Percentiles rank a stretch among this genome's conserved stretches.
Evolutionary conservation across 495 filamentous ascomycete species (phyloP).

Genomic region (Gamarada debralockiae): DNA sequence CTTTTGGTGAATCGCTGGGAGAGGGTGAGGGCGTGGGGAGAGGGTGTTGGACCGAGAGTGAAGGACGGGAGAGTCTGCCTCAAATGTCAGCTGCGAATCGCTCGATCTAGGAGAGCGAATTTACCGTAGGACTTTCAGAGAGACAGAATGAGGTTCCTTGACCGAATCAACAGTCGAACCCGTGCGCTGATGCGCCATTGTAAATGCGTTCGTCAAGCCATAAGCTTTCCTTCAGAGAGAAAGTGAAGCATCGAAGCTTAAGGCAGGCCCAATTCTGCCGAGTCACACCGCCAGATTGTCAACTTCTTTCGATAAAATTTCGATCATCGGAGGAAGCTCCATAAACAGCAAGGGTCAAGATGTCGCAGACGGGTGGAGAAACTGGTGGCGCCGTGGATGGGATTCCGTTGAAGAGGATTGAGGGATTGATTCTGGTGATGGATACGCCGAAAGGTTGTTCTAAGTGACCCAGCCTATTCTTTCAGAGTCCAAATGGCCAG

Average conservation of each 20-base stretch:
- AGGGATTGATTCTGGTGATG: conserved; percentile 28
- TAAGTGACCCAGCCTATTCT: conserved; percentile 25
- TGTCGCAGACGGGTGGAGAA: neutral
- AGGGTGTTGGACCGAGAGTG: conserved; percentile 49
- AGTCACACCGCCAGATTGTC: conserved; percentile 6
- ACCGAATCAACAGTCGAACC: conserved; percentile 43
- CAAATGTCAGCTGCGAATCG: neutral
- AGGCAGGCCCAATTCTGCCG: neutral
- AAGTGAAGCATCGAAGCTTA: neutral
- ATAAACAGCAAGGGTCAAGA: neutral
- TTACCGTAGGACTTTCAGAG: conserved; percentile 75
- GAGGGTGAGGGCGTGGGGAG: conserved; percentile 20
- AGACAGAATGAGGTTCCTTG: conserved; percentile 81
- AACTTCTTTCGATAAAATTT: neutral
- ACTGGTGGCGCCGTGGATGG: neutral
- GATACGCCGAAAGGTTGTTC: conserved; percentile 36
- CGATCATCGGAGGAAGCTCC: neutral
- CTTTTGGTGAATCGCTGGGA: conserved; percentile 14
- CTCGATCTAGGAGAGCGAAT: neutral
- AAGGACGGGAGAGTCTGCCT: conserved; percentile 46
- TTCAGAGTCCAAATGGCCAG: neutral
- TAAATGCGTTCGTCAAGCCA: conserved; percentile 9
- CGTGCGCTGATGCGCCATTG: conserved; percentile 27
- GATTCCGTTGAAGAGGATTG: conserved; percentile 25
- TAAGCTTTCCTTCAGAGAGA: neutral